Base-by-base conservation (phyloP, 768 basidiomycete species). In the Xerocomellus intermedius region DNA sequence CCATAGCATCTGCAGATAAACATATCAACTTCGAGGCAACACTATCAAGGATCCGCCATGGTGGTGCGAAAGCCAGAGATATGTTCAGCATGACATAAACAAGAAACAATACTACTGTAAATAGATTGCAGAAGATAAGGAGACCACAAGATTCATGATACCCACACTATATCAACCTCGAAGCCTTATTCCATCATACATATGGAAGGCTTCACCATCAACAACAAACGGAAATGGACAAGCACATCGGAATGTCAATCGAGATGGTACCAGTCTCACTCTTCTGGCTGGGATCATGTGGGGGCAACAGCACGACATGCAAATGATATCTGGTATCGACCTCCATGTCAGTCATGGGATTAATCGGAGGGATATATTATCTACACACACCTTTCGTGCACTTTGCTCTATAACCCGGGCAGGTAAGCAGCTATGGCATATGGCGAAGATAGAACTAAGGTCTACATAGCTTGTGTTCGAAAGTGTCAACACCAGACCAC, bases 161-260 rank as follows among this genome's bases (percentile, higher is more conserved):
- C 48, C 52, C 0, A 42, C 48, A 26, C 37, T 57, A 0, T 57
- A 57, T 10, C 26, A 39, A 3, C 52, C 56, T 14, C 2, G 4
- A 0, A 58, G 57, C 28, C 22, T 58, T 1, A 58, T 58, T 1
- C 57, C 50, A 0, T 1, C 14, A 3, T 16, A 35, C 1, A 37
- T 55, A 0, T 55, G 53, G 53, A 51, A 51, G 3, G 57, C 57
- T 2, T 52, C 14, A 0, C 57, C 53, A 30, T 30, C 53, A 24
- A 58, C 53, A 3, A 58, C 46, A 4, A 58, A 58, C 9, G 44
- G 53, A 0, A 58, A 58, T 43, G 46, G 55, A 8, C 53, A 58
- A 28, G 49, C 49, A 6, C 53, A 58, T 30, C 8, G 28, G 0
- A 44, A 48, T 4, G 14, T 55, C 5, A 58, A 58, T 22, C 13